These are phyloP conservation scores for Citrus medica DNA, from an alignment of 345 rosid species.

Conservation along the genomic window DNA sequence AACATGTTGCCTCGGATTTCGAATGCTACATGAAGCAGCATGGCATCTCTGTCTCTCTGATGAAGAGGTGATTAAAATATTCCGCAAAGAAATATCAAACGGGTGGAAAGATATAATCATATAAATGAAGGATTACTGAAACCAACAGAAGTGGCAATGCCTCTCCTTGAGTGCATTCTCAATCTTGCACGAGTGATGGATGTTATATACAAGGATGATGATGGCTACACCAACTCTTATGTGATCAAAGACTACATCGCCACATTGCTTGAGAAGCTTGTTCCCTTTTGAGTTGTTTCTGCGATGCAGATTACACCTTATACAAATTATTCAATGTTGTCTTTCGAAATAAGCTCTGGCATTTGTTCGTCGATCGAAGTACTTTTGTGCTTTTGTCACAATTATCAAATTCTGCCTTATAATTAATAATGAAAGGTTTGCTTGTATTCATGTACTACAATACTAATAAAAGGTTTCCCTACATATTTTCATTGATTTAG, in stretches of 20 bases:
- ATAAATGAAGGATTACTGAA: constrained; percentile 16
- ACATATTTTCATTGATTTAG: too few species aligned
- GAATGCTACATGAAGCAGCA: constrained; percentile 22
- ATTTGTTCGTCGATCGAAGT: too few species aligned
- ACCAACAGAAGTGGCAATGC: background rate
- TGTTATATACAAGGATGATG: constrained; percentile 18
- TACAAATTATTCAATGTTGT: background rate
- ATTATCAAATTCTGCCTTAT: too few species aligned
- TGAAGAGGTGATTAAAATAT: background rate
- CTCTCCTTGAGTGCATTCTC: constrained; percentile 11
- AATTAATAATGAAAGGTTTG: too few species aligned
- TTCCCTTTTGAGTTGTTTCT: background rate
- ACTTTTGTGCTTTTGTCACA: too few species aligned
- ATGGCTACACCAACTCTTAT: constrained; percentile 14
- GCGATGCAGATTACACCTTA: too few species aligned
- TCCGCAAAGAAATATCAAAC: background rate
- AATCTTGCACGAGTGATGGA: constrained; percentile 20
- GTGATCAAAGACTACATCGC: constrained; percentile 11
- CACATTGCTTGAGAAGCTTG: constrained; percentile 14
- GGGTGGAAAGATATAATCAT: constrained; percentile 24
- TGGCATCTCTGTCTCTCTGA: background rate
- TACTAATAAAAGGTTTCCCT: too few species aligned
- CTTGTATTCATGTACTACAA: too few species aligned
- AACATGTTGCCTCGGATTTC: constrained; percentile 10
- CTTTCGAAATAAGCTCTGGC: too few species aligned